Percentiles rank a stretch among this genome's conserved stretches.
Evolutionary conservation across 768 basidiomycete species (phyloP).

Genomic region (Hydnomerulius pinastri): DNA sequence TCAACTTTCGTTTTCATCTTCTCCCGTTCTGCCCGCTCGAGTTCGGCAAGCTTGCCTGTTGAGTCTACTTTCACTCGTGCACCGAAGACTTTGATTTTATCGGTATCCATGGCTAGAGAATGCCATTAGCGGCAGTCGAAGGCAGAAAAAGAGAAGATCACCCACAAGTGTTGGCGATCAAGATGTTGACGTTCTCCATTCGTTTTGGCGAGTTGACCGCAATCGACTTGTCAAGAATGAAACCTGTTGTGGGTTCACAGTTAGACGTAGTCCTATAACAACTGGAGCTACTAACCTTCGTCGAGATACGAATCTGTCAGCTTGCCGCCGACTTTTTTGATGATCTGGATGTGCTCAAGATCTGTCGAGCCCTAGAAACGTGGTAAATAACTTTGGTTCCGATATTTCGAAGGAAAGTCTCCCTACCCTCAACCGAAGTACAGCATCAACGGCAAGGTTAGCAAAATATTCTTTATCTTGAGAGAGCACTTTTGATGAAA

Average conservation of each 20-base stretch:
- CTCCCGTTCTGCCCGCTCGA: conserved; percentile 95
- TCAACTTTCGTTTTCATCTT: conserved; percentile 99
- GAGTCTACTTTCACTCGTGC: conserved; percentile 94
- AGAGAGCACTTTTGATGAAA: conserved; percentile 93
- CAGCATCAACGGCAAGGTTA: conserved; percentile 96
- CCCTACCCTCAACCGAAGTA: conserved; percentile 80
- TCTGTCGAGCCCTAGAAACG: conserved; percentile 84
- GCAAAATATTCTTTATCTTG: conserved; percentile 99
- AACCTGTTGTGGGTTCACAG: conserved; percentile 52
- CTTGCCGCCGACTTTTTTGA: conserved; percentile 99
- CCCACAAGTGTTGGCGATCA: conserved; percentile 98
- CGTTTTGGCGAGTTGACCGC: conserved; percentile 94
- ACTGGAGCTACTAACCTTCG: conserved; percentile 60
- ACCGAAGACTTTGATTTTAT: conserved; percentile 99
- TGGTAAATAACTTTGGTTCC: conserved; percentile 1
- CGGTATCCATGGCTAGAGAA: conserved; percentile 92
- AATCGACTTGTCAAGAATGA: conserved; percentile 96
- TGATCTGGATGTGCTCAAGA: conserved; percentile 97
- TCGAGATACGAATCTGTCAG: conserved; percentile 97
- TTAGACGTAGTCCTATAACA: background rate
- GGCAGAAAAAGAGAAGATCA: conserved; percentile 1
- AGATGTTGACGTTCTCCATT: conserved; percentile 91
- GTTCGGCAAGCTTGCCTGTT: conserved; percentile 95
- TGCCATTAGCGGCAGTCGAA: background rate
- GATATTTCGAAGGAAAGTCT: background rate